Conservation (phyloP, 2,329 filamentous ascomycete genomes). For the Xylariaceae sp. region DNA sequence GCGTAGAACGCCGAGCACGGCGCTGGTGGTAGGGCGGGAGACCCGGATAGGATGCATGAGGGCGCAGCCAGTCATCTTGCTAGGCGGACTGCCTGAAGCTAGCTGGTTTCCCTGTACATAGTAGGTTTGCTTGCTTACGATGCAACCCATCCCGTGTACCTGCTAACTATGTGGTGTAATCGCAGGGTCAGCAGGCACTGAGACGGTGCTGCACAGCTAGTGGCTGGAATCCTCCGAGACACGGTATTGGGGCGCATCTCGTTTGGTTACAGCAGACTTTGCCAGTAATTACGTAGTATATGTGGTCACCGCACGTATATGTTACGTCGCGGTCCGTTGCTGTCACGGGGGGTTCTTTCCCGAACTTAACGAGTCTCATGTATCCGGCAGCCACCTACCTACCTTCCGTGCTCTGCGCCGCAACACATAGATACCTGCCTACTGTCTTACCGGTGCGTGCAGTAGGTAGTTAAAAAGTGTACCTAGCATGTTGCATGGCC, state of each 20-base stretch:
- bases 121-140: slow-evolving; percentile 28
- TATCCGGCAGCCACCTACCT: too few relatives aligned
- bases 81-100: slow-evolving; percentile 13
- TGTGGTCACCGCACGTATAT: background rate
- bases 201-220: slow-evolving; percentile 21
- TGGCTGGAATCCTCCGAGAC: slow-evolving; percentile 28
- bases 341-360: background rate
- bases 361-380: too few relatives aligned
- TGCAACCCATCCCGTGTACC: slow-evolving; percentile 18
- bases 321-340: background rate
- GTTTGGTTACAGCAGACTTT: background rate
- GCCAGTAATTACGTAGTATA: background rate
- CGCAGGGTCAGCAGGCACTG: slow-evolving; percentile 25
- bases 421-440: too few relatives aligned
- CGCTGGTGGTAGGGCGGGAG: slow-evolving; percentile 23
- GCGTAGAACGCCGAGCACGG: slow-evolving; percentile 18
- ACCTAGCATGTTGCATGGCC: background rate
- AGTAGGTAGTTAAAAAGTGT: background rate
- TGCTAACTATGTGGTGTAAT: background rate
- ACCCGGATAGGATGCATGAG: slow-evolving; percentile 20
- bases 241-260: slow-evolving; percentile 12
- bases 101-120: slow-evolving; percentile 11
- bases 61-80: slow-evolving; percentile 24
- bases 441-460: background rate
- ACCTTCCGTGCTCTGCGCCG: too few relatives aligned